Base-by-base conservation (phyloP, 1,284 basidiomycete genomes). In the Taiwanofungus camphoratus region DNA sequence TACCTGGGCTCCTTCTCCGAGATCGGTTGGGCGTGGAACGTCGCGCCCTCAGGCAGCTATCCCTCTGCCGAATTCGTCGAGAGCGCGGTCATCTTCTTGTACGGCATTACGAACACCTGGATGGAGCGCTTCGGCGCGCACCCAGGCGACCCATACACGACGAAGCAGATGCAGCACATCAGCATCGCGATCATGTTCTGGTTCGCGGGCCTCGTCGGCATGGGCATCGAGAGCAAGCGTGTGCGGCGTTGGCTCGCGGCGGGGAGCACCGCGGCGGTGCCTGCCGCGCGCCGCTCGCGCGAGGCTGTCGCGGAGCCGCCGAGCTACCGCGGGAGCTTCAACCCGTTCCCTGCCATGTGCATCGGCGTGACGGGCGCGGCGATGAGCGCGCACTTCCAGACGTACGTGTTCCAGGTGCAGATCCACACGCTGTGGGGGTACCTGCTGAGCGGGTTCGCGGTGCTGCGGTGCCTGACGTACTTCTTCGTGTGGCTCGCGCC, bases 161-260 rank as follows among this genome's bases (percentile, higher is more conserved):
- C 93, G 38, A 96, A 95, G 66, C 82, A 97, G 62, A 78, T 97
- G 16, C 92, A 98, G 62, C 95, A 98, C 62, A 95, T 96, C 51
- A 82, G 87, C 44, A 97, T 98, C 49, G 93, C 93, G 59, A 87
- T 83, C 55, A 95, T 94, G 92, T 97, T 95, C 67, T 96, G 91
- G 83, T 95, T 93, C 56, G 92, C 89, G 8, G 94, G 94, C 3
- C 71, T 92, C 3, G 65, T 92, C 11, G 94, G 93, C 4, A 89
- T 97, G 79, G 80, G 85, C 12, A 79, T 98, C 46, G 94, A 98
- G 67, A 89, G 87, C 8, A 79, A 74, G 53, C 69, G 66, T 21
- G 64, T 93, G 24, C 76, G 88, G 18, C 69, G 71, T 44, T 88
- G 84, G 84, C 64, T 89, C 23, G 74, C 79, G 32, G 70, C 74